phyloP scores from a whole-genome alignment of 768 basidiomycete species.

The Rhizopogon vulgaris region DNA sequence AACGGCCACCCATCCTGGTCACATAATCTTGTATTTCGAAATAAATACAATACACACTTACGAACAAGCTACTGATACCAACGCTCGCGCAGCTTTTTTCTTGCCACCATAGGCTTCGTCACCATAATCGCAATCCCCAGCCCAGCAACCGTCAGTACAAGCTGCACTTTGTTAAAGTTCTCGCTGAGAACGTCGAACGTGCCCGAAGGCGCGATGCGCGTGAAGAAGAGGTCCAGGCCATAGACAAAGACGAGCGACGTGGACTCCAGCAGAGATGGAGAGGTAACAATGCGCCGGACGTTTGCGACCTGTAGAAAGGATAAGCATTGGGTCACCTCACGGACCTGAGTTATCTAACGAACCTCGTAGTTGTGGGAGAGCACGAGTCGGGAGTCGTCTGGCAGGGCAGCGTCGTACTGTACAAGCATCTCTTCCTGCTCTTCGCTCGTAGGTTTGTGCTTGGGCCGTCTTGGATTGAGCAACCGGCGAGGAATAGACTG shows the following conservation, averaged over 20 bases:
- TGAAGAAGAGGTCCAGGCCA: conserved; percentile 87
- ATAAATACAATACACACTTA: background rate
- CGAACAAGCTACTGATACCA: conserved; percentile 45
- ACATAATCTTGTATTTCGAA: background rate
- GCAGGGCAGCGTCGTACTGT: conserved; percentile 76
- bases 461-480: conserved; percentile 80
- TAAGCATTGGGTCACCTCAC: conserved; percentile 15
- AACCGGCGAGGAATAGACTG: conserved; percentile 66
- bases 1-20: too few relatives aligned
- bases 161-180: conserved; percentile 88
- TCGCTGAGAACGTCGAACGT: conserved; percentile 92
- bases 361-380: conserved; percentile 56
- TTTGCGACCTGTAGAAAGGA: conserved; percentile 52
- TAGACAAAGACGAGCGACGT: conserved; percentile 84
- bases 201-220: conserved; percentile 77
- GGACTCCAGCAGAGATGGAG: conserved; percentile 85
- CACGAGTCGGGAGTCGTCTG: conserved; percentile 56
- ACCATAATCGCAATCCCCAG: conserved; percentile 72
- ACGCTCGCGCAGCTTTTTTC: conserved; percentile 58
- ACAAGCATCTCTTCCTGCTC: conserved; percentile 85
- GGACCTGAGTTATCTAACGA: conserved; percentile 6
- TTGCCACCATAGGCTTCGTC: conserved; percentile 73
- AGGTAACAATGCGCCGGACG: conserved; percentile 62
- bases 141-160: conserved; percentile 75
- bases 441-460: conserved; percentile 62